phyloP scores from a whole-genome alignment of 78 protist species.

The Dictyostelium citrinum region DNA sequence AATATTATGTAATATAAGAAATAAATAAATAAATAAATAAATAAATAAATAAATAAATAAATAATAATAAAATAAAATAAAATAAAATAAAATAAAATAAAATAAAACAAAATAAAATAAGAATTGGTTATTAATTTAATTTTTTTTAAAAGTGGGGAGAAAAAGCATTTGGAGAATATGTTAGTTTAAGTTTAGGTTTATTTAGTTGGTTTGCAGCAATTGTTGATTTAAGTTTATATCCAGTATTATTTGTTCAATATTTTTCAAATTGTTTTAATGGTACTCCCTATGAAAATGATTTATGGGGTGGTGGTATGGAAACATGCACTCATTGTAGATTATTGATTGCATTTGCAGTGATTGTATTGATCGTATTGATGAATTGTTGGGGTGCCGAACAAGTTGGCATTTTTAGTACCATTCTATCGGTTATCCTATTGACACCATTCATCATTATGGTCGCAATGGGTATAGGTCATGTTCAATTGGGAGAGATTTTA shows the following conservation, averaged over 20 bases:
- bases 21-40: too few relatives aligned
- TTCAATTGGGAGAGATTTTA: not conserved
- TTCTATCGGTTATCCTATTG: constrained; percentile 17
- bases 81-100: too few relatives aligned
- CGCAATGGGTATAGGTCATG: constrained; percentile 45
- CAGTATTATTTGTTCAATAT: constrained; percentile 46
- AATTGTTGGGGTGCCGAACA: constrained; percentile 74
- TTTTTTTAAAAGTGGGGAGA: constrained; percentile 76
- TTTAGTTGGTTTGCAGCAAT: constrained; percentile 23
- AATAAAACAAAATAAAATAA: too few relatives aligned
- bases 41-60: too few relatives aligned
- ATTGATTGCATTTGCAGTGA: constrained; percentile 15
- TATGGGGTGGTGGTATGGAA: constrained; percentile 51
- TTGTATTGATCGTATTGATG: not conserved
- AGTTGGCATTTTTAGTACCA: constrained; percentile 37
- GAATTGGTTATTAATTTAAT: too few relatives aligned
- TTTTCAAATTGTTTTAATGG: constrained; percentile 1
- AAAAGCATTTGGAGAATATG: constrained; percentile 45
- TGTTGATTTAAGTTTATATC: constrained; percentile 47
- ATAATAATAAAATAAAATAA: too few relatives aligned
- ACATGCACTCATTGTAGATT: not conserved
- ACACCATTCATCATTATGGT: constrained; percentile 57
- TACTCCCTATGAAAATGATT: not conserved
- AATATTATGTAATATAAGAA: too few relatives aligned
- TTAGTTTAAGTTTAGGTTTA: constrained; percentile 22